phyloP scores from a whole-genome alignment of 305 asterid genomes.

The Ruellia speciosa region DNA sequence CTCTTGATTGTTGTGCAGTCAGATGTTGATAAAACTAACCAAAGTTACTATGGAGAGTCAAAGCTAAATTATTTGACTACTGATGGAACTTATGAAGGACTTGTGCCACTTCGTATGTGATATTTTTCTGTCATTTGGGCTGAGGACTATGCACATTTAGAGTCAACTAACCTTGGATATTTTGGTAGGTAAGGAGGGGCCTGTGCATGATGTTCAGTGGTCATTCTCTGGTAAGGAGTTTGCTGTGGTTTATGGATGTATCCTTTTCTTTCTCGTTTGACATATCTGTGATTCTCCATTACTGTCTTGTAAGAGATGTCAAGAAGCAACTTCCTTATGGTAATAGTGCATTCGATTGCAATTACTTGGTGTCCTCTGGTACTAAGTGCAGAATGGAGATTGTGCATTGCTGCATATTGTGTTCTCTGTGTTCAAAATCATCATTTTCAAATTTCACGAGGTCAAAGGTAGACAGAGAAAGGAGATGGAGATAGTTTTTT shows the following conservation, averaged over 20 bases:
- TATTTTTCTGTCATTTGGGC: conserved; percentile 4
- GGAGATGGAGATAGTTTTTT: too few relatives aligned
- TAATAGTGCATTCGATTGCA: too few relatives aligned
- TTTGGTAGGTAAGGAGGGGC: conserved; percentile 92
- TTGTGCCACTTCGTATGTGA: conserved; percentile 83
- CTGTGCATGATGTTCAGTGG: conserved; percentile 97
- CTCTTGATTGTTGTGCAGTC: conserved; percentile 83
- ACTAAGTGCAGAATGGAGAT: too few relatives aligned
- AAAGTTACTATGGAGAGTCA: conserved; percentile 96
- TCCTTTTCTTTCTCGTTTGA: conserved; percentile 34
- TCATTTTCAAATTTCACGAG: too few relatives aligned
- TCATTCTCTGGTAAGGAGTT: conserved; percentile 80
- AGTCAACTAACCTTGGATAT: conserved; percentile 15
- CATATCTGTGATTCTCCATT: conserved; percentile 1
- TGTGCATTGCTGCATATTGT: too few relatives aligned
- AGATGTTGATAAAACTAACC: conserved; percentile 97
- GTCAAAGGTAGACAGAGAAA: too few relatives aligned
- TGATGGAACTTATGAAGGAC: conserved; percentile 87
- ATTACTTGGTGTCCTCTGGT: too few relatives aligned
- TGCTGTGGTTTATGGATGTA: conserved; percentile 99
- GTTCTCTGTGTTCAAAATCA: too few relatives aligned
- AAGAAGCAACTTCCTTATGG: too few relatives aligned
- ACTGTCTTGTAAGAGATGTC: not conserved
- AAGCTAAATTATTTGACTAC: conserved; percentile 87
- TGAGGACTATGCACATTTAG: conserved; percentile 10